Base-by-base conservation (phyloP, 495 filamentous ascomycete species). In the Daldinia concentrica region DNA sequence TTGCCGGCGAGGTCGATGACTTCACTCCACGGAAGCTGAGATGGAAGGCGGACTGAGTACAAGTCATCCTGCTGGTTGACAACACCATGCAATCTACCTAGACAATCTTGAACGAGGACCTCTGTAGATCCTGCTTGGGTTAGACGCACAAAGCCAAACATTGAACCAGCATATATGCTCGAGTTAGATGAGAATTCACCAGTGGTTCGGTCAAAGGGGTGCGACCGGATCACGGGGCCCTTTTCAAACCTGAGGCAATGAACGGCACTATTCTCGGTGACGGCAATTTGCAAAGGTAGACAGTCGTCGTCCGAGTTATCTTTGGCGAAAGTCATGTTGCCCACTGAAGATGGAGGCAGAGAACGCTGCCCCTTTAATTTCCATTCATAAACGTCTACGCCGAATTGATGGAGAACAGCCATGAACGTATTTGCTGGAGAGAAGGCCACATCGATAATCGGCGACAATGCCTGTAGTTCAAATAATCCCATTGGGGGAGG, bases 401-500 rank as follows among this genome's bases (percentile, higher is more conserved):
- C 85, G 41, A 81, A 76, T 27, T 85, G 83, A 77, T 91, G 90
- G 30, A 96, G 83, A 5, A 95, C 85, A 29, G 89, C 92, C 77
- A 98, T 88, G 15, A 85, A 81, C n/a, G 83, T 86, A 39, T 88
- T 87, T 22, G 86, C 86, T 29, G 83, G 82, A 71, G 88, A 89
- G 68, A 97, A 88, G 4, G 91, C 89, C 56, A 94, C 87, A 77
- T 98, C 94, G 61, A 92, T 81, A 8, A 86, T 84, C 58, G 89
- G 90, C 3, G 85, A 85, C 43, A 85, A 83, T 30, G 93, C 75
- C 24, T 81, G 68, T 54, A 98, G 73, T 67, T 97, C 93, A 72
- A 89, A 89, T 61, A 94, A 84, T 15, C 94, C 88, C 93, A 98
- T 97, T 34, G 95, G 95, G 37, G 95, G 95, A 41, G 95, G 95